Conservation (phyloP, 2,329 filamentous ascomycete genomes). For the Colletotrichum theobromicola region DNA sequence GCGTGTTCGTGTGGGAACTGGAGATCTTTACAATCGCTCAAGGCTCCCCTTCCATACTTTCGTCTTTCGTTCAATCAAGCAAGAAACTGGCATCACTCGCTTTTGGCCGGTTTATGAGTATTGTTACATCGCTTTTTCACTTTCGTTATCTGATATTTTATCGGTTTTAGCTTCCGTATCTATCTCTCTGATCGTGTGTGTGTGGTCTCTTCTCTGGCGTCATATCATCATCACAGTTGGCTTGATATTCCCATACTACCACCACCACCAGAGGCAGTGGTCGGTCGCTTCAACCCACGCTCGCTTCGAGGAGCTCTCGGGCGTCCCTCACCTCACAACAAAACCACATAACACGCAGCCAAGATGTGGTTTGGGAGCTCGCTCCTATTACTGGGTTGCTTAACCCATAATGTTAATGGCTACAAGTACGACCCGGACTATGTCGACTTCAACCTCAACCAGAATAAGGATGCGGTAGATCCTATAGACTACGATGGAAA, state of each 20-base stretch:
- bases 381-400: slow-evolving; percentile 16
- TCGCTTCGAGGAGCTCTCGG: slow-evolving; percentile 17
- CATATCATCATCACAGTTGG: background rate
- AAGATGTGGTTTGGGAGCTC: slow-evolving; percentile 17
- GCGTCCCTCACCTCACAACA: slow-evolving; percentile 13
- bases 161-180: background rate
- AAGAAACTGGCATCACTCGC: slow-evolving; percentile 17
- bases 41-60: slow-evolving; percentile 12
- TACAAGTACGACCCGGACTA: slow-evolving; percentile 29
- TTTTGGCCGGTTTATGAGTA: slow-evolving; percentile 12
- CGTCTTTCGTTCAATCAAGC: slow-evolving; percentile 16
- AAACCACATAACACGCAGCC: background rate
- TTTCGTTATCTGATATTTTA: background rate
- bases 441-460: slow-evolving; percentile 64
- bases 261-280: background rate
- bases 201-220: background rate
- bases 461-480: slow-evolving; percentile 57
- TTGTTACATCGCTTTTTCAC: background rate
- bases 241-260: background rate
- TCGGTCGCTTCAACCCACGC: background rate
- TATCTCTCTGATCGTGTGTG: background rate
- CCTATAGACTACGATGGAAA: slow-evolving; percentile 63
- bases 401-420: slow-evolving; percentile 24
- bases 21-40: slow-evolving; percentile 17
- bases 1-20: slow-evolving; percentile 17